phyloP scores from a whole-genome alignment of 352 stramenopile genomes.

The Plasmopara viticola region DNA sequence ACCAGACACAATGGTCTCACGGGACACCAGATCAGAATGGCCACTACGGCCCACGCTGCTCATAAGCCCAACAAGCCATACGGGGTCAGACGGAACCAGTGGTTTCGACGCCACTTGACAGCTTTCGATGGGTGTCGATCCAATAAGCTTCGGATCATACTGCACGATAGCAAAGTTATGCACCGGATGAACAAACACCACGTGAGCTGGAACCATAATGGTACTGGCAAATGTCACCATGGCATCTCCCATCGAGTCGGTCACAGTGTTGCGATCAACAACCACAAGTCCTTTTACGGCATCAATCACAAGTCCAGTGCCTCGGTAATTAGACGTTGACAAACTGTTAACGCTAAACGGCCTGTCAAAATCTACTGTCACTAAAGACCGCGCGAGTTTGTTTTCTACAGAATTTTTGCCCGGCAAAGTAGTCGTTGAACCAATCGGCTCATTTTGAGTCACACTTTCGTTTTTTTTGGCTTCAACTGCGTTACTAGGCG shows the following conservation, averaged over 20 bases:
- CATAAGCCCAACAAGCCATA: conserved; percentile 83
- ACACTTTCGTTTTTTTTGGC: conserved; percentile 13
- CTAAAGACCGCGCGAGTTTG: conserved; percentile 76
- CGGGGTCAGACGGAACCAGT: conserved; percentile 61
- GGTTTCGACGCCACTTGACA: conserved; percentile 61
- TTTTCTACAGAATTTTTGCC: conserved; percentile 79
- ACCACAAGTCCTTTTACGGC: conserved; percentile 81
- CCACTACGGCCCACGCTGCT: conserved; percentile 72
- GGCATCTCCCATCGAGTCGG: conserved; percentile 79
- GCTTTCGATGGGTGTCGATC: conserved; percentile 73
- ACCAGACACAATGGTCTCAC: conserved; percentile 78
- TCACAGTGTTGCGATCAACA: conserved; percentile 90
- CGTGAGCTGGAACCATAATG: conserved; percentile 80
- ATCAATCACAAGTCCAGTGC: conserved; percentile 87
- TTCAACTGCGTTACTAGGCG: conserved; percentile 2
- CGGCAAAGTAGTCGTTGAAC: conserved; percentile 72
- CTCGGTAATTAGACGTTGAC: conserved; percentile 80
- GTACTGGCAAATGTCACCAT: conserved; percentile 88
- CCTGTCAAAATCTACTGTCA: conserved; percentile 81
- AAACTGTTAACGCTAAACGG: conserved; percentile 84
- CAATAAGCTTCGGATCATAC: conserved; percentile 86
- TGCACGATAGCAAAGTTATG: conserved; percentile 92
- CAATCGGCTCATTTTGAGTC: conserved; percentile 28
- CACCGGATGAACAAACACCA: conserved; percentile 90
- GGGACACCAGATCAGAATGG: conserved; percentile 77